These are phyloP conservation scores for Thraustotheca clavata DNA, from an alignment of 352 stramenopile species.

Conservation along the genomic window DNA sequence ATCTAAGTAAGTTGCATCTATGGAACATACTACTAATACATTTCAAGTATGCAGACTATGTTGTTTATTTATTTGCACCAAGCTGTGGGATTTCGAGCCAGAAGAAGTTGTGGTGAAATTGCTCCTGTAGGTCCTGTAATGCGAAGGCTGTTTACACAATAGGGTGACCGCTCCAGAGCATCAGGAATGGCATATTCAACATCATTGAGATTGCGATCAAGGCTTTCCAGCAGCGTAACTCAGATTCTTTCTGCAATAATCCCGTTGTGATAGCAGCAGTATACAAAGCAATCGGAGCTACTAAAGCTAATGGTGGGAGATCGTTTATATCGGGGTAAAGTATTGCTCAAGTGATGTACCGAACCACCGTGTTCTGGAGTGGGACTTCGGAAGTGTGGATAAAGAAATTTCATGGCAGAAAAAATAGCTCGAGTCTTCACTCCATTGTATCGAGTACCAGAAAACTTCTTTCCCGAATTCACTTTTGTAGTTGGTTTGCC, in stretches of 20 bases:
- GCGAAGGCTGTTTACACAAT: no score
- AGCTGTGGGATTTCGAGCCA: no score
- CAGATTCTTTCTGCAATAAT: neutral
- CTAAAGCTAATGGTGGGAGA: neutral
- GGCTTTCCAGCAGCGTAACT: neutral
- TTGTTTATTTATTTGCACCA: no score
- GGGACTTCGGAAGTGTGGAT: neutral
- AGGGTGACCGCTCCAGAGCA: no score
- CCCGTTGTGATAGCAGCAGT: neutral
- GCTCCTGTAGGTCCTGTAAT: no score
- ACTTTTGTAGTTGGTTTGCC: neutral
- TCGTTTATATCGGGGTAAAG: neutral
- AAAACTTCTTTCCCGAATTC: neutral
- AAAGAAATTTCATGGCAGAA: neutral
- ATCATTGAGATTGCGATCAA: constrained; percentile 6
- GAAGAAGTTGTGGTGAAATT: no score
- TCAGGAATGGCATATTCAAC: no score
- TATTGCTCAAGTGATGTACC: neutral
- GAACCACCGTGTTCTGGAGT: neutral
- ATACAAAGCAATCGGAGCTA: constrained; percentile 1
- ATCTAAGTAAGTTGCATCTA: no score
- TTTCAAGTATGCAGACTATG: no score
- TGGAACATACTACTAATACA: no score
- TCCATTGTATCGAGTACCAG: neutral
- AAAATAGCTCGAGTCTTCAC: neutral